A percentile compares a stretch with the other conserved stretches of the same genome.
phyloP scores from a whole-genome alignment of 768 basidiomycete species.

The Tulasnella sp. region DNA sequence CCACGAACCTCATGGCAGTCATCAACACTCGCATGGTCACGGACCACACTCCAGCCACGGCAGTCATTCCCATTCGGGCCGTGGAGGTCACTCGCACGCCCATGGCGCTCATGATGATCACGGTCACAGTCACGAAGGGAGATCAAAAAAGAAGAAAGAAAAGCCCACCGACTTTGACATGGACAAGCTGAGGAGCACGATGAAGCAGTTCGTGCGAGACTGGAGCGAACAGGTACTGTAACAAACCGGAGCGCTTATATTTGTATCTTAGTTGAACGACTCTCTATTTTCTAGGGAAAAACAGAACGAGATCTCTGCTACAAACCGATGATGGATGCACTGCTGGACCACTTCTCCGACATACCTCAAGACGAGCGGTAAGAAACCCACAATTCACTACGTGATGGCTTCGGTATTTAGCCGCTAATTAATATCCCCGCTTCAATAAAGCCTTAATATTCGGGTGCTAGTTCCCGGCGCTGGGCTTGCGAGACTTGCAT shows the following conservation, averaged over 20 bases:
- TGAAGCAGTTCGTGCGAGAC: slow-evolving; percentile 89
- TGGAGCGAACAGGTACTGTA: slow-evolving; percentile 75
- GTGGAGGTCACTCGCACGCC: slow-evolving; percentile 2
- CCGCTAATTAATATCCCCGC: neutral
- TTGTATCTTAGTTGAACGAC: neutral
- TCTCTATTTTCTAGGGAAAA: slow-evolving; percentile 45
- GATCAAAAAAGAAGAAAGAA: slow-evolving; percentile 30
- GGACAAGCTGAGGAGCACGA: slow-evolving; percentile 85
- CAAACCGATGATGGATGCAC: slow-evolving; percentile 67
- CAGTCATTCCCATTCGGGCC: slow-evolving; percentile 6
- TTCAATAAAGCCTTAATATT: slow-evolving; percentile 41
- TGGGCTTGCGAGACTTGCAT: slow-evolving; percentile 80
- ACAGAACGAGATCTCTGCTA: slow-evolving; percentile 74
- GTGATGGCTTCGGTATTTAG: neutral
- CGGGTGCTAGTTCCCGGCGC: slow-evolving; percentile 85
- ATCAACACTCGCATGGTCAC: slow-evolving; percentile 25
- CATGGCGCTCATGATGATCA: neutral
- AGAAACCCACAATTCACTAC: neutral
- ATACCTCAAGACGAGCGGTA: slow-evolving; percentile 50
- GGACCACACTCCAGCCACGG: neutral
- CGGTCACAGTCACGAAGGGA: neutral
- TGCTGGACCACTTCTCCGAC: slow-evolving; percentile 55
- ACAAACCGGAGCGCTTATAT: neutral
- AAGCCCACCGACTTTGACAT: slow-evolving; percentile 65
- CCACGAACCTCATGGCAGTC: slow-evolving; percentile 24